Base-by-base conservation (phyloP, 2,329 filamentous ascomycete genomes). In the Nothopassalora personata region DNA sequence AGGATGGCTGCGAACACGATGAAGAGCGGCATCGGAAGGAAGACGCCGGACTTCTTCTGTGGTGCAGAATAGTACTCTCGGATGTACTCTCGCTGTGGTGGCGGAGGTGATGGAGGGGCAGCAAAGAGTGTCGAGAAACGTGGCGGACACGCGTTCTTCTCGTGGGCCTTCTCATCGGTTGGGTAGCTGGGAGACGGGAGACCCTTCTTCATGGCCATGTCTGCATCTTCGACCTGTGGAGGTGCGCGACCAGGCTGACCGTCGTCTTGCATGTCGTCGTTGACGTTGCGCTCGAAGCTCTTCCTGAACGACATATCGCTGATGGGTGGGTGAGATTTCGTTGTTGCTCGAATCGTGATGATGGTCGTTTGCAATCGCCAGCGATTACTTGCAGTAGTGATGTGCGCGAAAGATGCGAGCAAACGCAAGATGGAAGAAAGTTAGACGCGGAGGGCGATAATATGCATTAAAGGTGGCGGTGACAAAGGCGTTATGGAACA, bases 51-150 rank as follows among this genome's bases (percentile, higher is more conserved):
- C 57, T 63, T 68, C 15, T 62, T 62, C 30, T 57, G 59, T 3
- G 67, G 63, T 28, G 55, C 50, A 8, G 68, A 65, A 33, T 70
- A 69, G 64, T 68, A 67, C 51, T 68, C 62, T 15, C 54, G 64
- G 13, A 64, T 54, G 47, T 66, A 66, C 28, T 66, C 59, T 10
- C 63, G 58, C 19, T 60, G 59, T 15, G 64, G 52, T 30, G 68
- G 65, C 13, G 59, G 60, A 15, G 65, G 64, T 36, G 64, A 59
- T 28, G 62, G 50, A 13, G 62, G 56, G 6, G 58, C 53, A 11
- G 61, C 57, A 58, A 69, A 72, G 33, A 72, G 56, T 8, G 70
- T 71, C 3, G 70, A 72, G 65, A 72, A 72, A 18, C 70, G 67
- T 33, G 70, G 70, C 28, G 67, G 66, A 1, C 45, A 49, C 31